Percentiles rank a stretch among this genome's conserved stretches.
These are phyloP conservation scores for Cronartium ribicola DNA, from an alignment of 1,284 basidiomycete species.

Conservation along the genomic window DNA sequence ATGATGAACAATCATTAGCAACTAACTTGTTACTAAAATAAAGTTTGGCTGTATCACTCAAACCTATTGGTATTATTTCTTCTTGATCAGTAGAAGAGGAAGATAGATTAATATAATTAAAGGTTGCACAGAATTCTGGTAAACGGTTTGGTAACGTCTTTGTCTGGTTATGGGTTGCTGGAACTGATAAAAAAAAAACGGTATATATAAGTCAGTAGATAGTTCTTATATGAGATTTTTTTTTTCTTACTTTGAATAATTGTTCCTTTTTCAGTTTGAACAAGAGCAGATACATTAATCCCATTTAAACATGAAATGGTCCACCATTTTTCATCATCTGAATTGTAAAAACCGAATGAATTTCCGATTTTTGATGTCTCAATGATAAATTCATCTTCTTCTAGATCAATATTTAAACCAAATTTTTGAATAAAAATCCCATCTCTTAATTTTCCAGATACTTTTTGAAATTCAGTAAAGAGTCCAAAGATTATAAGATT, in stretches of 20 bases:
- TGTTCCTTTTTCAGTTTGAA: neutral
- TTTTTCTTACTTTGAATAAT: neutral
- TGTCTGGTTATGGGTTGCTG: too few species aligned
- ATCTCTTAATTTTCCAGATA: neutral
- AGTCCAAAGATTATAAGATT: neutral
- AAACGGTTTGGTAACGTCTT: conserved; percentile 54
- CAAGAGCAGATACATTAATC: neutral
- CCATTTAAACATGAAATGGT: neutral
- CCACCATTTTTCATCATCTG: conserved; percentile 1
- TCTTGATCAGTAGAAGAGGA: conserved; percentile 50
- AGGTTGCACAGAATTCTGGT: conserved; percentile 60
- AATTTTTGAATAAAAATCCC: conserved; percentile 3
- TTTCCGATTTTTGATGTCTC: too few species aligned
- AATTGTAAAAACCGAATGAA: too few species aligned
- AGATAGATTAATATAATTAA: conserved; percentile 47
- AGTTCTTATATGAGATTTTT: neutral
- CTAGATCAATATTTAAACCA: neutral
- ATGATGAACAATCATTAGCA: conserved; percentile 70
- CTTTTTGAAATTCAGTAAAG: neutral
- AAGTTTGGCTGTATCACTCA: conserved; percentile 24
- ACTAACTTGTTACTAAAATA: conserved; percentile 45
- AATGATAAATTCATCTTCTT: too few species aligned
- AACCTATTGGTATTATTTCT: conserved; percentile 44
- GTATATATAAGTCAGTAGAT: too few species aligned
- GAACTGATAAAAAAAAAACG: too few species aligned